Conservation (phyloP, 768 basidiomycete genomes). For the Artomyces pyxidatus region DNA sequence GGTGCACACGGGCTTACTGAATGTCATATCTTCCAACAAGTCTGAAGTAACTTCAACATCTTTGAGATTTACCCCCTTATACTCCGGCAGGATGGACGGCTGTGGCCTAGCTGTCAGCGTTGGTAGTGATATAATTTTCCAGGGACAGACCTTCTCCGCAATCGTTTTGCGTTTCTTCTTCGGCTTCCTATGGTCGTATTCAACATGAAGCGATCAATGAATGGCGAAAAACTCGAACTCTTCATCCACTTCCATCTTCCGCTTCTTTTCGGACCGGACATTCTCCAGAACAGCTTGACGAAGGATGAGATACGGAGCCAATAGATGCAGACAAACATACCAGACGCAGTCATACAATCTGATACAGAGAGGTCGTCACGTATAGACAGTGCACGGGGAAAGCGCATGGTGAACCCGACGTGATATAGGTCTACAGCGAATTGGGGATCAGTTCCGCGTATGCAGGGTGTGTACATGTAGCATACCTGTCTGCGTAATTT, state of each 20-base stretch:
- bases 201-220: too few species aligned
- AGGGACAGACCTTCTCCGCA: conserved; percentile 37
- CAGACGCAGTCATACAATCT: conserved; percentile 67
- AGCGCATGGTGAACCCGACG: conserved; percentile 85
- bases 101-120: conserved; percentile 18
- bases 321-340: conserved; percentile 26
- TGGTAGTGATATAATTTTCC: neutral
- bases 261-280: conserved; percentile 57
- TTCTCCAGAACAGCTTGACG: conserved; percentile 49
- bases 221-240: too few species aligned
- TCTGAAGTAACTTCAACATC: conserved; percentile 51
- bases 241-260: conserved; percentile 68
- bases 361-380: conserved; percentile 67
- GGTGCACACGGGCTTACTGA: conserved; percentile 57
- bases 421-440: conserved; percentile 71
- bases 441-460: too few species aligned
- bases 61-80: conserved; percentile 55
- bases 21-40: conserved; percentile 68
- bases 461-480: too few species aligned
- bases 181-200: conserved; percentile 24
- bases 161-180: conserved; percentile 56
- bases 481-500: conserved; percentile 70
- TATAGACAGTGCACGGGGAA: conserved; percentile 78
- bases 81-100: conserved; percentile 56
- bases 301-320: conserved; percentile 1